phyloP scores from a whole-genome alignment of 192 early-diverging fungal species.

The Mortierella antarctica region DNA sequence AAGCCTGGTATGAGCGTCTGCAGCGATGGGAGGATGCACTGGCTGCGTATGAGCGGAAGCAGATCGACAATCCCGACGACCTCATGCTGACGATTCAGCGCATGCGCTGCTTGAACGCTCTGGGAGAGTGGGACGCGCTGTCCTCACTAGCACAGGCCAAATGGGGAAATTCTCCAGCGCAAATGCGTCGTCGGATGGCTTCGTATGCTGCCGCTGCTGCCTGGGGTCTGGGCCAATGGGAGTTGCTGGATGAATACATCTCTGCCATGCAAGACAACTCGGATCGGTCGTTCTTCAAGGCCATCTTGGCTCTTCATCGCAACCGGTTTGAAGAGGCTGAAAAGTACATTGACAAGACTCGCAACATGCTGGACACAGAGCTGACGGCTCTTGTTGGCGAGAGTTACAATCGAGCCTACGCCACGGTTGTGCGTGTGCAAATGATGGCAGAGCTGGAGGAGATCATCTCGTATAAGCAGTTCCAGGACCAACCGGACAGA shows the following conservation, averaged over 20 bases:
- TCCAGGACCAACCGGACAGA: slow-evolving; percentile 81
- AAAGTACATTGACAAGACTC: slow-evolving; percentile 80
- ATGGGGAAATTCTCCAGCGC: slow-evolving; percentile 70
- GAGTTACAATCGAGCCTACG: slow-evolving; percentile 94
- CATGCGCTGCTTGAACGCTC: slow-evolving; percentile 92
- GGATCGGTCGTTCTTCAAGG: slow-evolving; percentile 87
- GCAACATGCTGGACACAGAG: slow-evolving; percentile 87
- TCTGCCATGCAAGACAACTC: slow-evolving; percentile 79
- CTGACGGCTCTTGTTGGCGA: slow-evolving; percentile 90
- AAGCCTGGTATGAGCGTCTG: slow-evolving; percentile 94
- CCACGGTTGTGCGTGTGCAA: slow-evolving; percentile 90
- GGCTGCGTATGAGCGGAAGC: slow-evolving; percentile 81
- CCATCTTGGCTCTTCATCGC: slow-evolving; percentile 85
- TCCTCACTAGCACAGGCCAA: slow-evolving; percentile 81
- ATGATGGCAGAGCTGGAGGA: slow-evolving; percentile 99
- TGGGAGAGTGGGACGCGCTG: slow-evolving; percentile 94
- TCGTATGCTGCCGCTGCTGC: slow-evolving; percentile 92
- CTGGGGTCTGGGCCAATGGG: slow-evolving; percentile 91
- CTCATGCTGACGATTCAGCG: slow-evolving; percentile 82
- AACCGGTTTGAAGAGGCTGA: slow-evolving; percentile 80
- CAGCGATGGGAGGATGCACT: slow-evolving; percentile 95
- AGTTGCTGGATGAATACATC: slow-evolving; percentile 92
- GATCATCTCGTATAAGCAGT: slow-evolving; percentile 90
- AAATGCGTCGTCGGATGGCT: slow-evolving; percentile 81
- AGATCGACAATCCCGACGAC: slow-evolving; percentile 81